These are phyloP conservation scores for Erigeron philadelphicus DNA, from an alignment of 140 eudicot genomes.

Conservation along the genomic window DNA sequence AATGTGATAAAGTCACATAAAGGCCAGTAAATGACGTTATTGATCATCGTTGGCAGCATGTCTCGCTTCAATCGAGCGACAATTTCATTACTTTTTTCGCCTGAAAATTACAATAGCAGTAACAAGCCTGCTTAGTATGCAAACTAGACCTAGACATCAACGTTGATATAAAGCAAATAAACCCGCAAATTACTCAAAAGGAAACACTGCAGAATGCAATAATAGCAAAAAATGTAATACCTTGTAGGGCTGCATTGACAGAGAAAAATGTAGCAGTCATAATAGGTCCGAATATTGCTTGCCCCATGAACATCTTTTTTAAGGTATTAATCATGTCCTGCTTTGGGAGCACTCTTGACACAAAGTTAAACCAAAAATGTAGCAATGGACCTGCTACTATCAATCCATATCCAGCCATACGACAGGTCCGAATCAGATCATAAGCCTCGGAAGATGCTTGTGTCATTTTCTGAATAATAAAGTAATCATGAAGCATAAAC, in stretches of 20 bases:
- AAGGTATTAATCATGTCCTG: constrained; percentile 55
- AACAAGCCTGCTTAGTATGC: constrained; percentile 3
- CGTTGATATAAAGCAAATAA: too few relatives aligned
- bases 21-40: constrained; percentile 86
- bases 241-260: constrained; percentile 74
- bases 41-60: constrained; percentile 72
- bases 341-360: constrained; percentile 59
- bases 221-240: constrained; percentile 28
- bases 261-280: constrained; percentile 83
- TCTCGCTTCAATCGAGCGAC: constrained; percentile 76
- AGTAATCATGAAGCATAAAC: background rate
- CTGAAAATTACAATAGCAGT: constrained; percentile 33
- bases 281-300: constrained; percentile 58
- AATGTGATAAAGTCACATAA: constrained; percentile 86
- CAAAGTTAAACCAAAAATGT: constrained; percentile 85
- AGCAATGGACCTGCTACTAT: constrained; percentile 61
- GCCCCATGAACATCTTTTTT: constrained; percentile 74
- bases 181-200: background rate
- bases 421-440: constrained; percentile 55
- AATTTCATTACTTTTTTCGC: constrained; percentile 64
- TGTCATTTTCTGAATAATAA: constrained; percentile 45
- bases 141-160: background rate
- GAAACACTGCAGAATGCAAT: background rate
- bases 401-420: constrained; percentile 91
- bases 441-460: constrained; percentile 45